phyloP scores from a whole-genome alignment of 208 protist species.

The Vickermania ingenoplastis region DNA sequence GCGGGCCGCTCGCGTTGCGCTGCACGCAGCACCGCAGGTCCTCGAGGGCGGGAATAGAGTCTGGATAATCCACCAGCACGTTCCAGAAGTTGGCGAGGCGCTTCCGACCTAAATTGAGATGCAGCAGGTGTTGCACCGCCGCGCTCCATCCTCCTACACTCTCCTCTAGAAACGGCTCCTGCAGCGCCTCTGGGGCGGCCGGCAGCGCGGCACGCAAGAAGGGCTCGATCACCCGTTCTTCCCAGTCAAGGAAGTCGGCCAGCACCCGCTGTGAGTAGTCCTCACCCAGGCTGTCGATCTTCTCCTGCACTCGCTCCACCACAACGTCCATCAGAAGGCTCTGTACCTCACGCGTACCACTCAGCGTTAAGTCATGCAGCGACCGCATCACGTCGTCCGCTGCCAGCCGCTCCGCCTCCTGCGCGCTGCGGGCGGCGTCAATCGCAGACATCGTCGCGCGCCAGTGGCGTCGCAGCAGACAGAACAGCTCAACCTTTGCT shows the following conservation, averaged over 20 bases:
- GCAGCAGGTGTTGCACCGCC: conserved; percentile 46
- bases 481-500: conserved; percentile 31
- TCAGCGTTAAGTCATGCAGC: conserved; percentile 60
- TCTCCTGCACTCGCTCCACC: conserved; percentile 31
- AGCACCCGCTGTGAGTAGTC: conserved; percentile 51
- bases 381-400: conserved; percentile 32
- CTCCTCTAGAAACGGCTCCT: conserved; percentile 6
- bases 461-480: conserved; percentile 39
- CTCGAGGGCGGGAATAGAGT: conserved; percentile 60
- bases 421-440: not conserved
- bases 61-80: conserved; percentile 80
- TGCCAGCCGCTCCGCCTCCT: not conserved
- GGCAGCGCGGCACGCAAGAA: conserved; percentile 56
- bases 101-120: conserved; percentile 38
- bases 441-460: conserved; percentile 4
- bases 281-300: conserved; percentile 43
- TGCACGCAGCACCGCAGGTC: conserved; percentile 73
- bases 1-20: conserved; percentile 23
- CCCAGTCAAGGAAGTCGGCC: conserved; percentile 44
- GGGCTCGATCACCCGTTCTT: conserved; percentile 51
- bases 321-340: conserved; percentile 49
- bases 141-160: conserved; percentile 59
- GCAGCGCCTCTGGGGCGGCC: conserved; percentile 5
- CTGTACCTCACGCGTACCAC: conserved; percentile 39
- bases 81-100: conserved; percentile 72